These are phyloP conservation scores for Acanthamoeba quina DNA, from an alignment of 208 protist genomes.

Conservation along the genomic window DNA sequence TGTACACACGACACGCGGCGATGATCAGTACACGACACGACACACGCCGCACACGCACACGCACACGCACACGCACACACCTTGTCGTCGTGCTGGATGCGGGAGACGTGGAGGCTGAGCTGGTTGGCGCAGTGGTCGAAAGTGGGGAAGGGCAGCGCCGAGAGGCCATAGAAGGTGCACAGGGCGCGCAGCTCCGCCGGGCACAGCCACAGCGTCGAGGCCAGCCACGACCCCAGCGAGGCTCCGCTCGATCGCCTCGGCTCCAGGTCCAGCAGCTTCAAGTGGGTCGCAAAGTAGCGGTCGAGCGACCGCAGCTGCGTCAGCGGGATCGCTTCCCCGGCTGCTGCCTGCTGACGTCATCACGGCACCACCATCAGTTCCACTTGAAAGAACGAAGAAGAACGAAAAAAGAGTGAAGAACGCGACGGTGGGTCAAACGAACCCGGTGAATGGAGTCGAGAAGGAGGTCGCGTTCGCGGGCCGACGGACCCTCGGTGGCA, in stretches of 20 bases:
- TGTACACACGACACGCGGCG: background rate
- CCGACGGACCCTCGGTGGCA: background rate
- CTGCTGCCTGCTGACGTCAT: no score
- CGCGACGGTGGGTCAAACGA: background rate
- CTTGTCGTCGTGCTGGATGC: background rate
- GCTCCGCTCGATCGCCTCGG: background rate
- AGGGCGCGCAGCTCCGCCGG: background rate
- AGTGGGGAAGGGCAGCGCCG: background rate
- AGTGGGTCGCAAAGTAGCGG: no score
- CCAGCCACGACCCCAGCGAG: background rate
- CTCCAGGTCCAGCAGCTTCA: background rate
- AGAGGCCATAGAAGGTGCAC: conserved; percentile 8
- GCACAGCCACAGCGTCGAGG: background rate
- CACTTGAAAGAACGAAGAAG: background rate
- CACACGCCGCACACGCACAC: no score
- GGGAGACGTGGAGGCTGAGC: background rate
- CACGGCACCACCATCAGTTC: no score
- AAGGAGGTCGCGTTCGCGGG: background rate
- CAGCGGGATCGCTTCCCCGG: no score
- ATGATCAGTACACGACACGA: no score
- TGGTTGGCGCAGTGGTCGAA: conserved; percentile 12
- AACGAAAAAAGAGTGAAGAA: background rate
- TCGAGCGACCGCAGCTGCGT: no score
- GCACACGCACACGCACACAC: no score
- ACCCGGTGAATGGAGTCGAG: background rate